phyloP scores from a whole-genome alignment of 2,329 filamentous ascomycete genomes.

The Chaetoscypha palmicola region DNA sequence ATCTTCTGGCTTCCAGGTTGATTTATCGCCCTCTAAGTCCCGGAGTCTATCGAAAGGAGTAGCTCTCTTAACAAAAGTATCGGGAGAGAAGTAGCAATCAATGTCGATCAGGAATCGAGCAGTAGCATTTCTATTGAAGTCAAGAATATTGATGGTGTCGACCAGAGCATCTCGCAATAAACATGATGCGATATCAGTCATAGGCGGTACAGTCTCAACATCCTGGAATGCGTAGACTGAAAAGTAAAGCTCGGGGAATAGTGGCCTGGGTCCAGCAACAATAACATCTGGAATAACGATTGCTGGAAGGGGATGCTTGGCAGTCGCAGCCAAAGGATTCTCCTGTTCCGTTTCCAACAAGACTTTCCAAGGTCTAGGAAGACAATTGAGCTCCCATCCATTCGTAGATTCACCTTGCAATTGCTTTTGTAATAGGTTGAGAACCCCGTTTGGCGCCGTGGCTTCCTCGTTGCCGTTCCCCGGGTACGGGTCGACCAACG shows the following conservation, averaged over 20 bases:
- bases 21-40: constrained; percentile 54
- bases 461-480: constrained; percentile 56
- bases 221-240: constrained; percentile 88
- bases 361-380: constrained; percentile 63
- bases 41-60: constrained; percentile 87
- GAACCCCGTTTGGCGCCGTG: constrained; percentile 60
- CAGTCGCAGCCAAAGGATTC: constrained; percentile 50
- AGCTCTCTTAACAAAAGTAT: constrained; percentile 87
- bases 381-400: constrained; percentile 66
- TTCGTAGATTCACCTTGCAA: constrained; percentile 68
- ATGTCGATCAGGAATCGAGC: constrained; percentile 89
- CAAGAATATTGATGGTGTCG: constrained; percentile 88
- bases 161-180: constrained; percentile 78
- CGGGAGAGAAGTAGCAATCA: constrained; percentile 86
- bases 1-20: constrained; percentile 96
- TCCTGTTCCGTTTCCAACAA: constrained; percentile 54
- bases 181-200: constrained; percentile 68
- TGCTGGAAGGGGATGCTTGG: constrained; percentile 71
- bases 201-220: constrained; percentile 77
- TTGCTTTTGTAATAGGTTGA: constrained; percentile 79
- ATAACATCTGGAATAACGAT: constrained; percentile 72
- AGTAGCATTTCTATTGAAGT: constrained; percentile 83
- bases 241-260: constrained; percentile 91
- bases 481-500: constrained; percentile 79
- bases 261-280: constrained; percentile 61